Conservation (phyloP, 179 eudicot genomes). For the Beta corolliflora region DNA sequence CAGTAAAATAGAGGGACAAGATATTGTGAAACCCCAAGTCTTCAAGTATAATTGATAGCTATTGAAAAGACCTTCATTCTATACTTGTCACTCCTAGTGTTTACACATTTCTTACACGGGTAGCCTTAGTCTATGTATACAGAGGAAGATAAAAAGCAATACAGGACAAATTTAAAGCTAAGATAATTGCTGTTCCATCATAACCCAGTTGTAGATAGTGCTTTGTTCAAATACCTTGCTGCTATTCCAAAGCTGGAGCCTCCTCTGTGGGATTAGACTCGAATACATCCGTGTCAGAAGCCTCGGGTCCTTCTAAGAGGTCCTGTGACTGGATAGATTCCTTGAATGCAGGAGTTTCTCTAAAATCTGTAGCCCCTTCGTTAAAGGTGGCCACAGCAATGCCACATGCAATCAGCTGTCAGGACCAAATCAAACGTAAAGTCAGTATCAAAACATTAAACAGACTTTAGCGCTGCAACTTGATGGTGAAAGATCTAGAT, state of each 20-base stretch:
- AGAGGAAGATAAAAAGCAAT: conserved; percentile 15
- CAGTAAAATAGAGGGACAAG: neutral
- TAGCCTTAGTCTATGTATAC: conserved; percentile 15
- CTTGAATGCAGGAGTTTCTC: conserved; percentile 79
- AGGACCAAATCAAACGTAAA: conserved; percentile 8
- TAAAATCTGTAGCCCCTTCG: conserved; percentile 95
- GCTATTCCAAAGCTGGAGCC: conserved; percentile 89
- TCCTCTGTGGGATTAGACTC: conserved; percentile 97
- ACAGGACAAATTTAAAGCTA: conserved; percentile 15
- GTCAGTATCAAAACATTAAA: conserved; percentile 3
- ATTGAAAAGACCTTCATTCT: conserved; percentile 14
- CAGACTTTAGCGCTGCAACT: neutral
- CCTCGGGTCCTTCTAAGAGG: conserved; percentile 75
- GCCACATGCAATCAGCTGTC: conserved; percentile 81
- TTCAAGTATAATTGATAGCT: neutral
- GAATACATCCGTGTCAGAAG: conserved; percentile 76
- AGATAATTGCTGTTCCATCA: neutral
- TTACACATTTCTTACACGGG: conserved; percentile 27
- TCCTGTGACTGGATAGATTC: conserved; percentile 79
- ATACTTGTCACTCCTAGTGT: conserved; percentile 14
- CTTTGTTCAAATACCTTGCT: neutral
- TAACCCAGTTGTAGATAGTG: neutral
- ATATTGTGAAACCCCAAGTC: neutral
- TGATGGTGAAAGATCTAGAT: neutral
- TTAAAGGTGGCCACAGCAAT: conserved; percentile 90